phyloP scores from a whole-genome alignment of 106 monocot species.

The Ottelia alismoides region DNA sequence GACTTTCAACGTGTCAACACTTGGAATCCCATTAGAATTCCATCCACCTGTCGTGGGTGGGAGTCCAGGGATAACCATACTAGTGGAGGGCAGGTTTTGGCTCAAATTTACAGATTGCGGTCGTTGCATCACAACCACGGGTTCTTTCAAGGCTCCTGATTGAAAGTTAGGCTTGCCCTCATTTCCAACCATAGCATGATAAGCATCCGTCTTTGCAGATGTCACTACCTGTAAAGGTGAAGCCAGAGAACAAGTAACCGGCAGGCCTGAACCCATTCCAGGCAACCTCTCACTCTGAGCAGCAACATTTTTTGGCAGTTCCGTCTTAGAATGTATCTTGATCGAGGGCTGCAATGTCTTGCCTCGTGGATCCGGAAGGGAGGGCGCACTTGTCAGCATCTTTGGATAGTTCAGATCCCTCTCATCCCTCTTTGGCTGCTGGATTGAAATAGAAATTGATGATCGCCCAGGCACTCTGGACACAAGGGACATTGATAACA shows the following conservation, averaged over 20 bases:
- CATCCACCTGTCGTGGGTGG: conserved; percentile 6
- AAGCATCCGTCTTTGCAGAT: conserved; percentile 7
- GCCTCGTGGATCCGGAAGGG: conserved; percentile 13
- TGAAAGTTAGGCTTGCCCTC: conserved; percentile 23
- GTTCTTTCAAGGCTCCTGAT: conserved; percentile 31
- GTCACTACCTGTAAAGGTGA: conserved; percentile 14
- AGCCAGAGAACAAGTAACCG: conserved; percentile 19
- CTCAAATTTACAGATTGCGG: conserved; percentile 24
- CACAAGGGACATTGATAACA: not conserved
- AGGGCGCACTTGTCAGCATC: conserved; percentile 2
- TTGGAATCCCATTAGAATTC: conserved; percentile 1
- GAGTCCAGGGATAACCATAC: not conserved
- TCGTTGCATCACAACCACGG: conserved; percentile 68
- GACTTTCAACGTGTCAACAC: not conserved
- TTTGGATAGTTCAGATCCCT: conserved; percentile 36
- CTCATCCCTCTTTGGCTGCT: conserved; percentile 38
- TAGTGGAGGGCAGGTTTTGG: conserved; percentile 1
- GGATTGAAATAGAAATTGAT: conserved; percentile 8
- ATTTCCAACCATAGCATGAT: conserved; percentile 1
- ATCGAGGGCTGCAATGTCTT: conserved; percentile 19
- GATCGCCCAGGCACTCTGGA: conserved; percentile 20
- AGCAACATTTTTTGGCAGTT: conserved; percentile 13
- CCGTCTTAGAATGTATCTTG: conserved; percentile 18
- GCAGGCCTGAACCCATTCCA: conserved; percentile 16
- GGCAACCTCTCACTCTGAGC: conserved; percentile 28